Evolutionary conservation across 805 yeast species (phyloP).

Genomic region (Zygosaccharomyces rouxii): DNA sequence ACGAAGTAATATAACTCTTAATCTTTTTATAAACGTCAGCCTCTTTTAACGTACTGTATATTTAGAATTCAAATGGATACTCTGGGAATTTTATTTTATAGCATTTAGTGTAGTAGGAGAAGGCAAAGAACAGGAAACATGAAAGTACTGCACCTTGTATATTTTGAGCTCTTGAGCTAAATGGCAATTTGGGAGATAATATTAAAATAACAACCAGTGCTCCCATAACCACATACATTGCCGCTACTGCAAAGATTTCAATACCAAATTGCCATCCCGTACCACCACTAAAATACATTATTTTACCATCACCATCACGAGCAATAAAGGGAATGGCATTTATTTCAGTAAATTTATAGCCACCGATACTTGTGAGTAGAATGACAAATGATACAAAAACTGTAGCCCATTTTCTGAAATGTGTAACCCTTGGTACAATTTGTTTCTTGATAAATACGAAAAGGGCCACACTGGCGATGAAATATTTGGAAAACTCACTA

Average conservation of each 20-base stretch:
- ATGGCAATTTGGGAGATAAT: constrained; percentile 32
- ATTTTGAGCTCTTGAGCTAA: constrained; percentile 18
- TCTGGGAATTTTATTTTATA: constrained; percentile 29
- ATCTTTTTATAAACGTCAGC: not conserved
- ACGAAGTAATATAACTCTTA: not conserved
- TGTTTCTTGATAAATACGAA: constrained; percentile 49
- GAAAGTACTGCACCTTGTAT: constrained; percentile 17
- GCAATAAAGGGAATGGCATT: constrained; percentile 61
- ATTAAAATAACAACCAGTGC: constrained; percentile 40
- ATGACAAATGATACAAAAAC: constrained; percentile 40
- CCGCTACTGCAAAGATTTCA: constrained; percentile 53
- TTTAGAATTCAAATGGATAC: constrained; percentile 24
- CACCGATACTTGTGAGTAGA: constrained; percentile 46
- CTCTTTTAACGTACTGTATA: not conserved
- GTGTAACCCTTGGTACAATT: constrained; percentile 34
- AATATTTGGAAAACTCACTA: constrained; percentile 43
- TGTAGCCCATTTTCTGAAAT: constrained; percentile 26
- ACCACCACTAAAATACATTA: constrained; percentile 62
- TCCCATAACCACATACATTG: constrained; percentile 47
- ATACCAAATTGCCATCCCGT: constrained; percentile 64
- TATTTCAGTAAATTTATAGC: constrained; percentile 60
- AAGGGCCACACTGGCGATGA: constrained; percentile 40
- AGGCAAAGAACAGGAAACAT: constrained; percentile 18
- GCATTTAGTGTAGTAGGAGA: constrained; percentile 26
- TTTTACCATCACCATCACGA: constrained; percentile 44